Base-by-base conservation (phyloP, 2,329 filamentous ascomycete genomes). In the Conoideocrella luteorostrata region DNA sequence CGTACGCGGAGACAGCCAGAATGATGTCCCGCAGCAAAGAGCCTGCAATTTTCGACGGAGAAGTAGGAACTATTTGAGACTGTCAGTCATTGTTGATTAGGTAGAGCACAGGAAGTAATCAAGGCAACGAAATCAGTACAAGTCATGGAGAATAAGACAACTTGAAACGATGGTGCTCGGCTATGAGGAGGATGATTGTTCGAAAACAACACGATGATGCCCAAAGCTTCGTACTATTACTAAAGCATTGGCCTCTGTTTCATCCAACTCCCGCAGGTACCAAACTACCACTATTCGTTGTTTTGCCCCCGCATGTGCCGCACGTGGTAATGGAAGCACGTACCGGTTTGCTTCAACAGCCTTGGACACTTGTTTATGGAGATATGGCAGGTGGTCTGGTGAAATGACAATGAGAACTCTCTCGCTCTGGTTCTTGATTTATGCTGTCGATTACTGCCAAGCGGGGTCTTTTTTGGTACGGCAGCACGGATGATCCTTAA, bases 1-100 rank as follows among this genome's bases (percentile, higher is more conserved):
- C 44, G 17, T 38, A 50, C 41, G 39, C 44, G 23, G 34, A 44
- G 41, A 50, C 38, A 21, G 43, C 41, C 33, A 44, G 49, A 49
- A 35, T 45, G 45, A 50, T 50, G 52, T 54, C 35, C 55, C 54
- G 51, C 53, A 43, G 45, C 44, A 52, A 48, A 44, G 45, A 52
- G 52, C 52, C 45, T 43, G 39, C 43, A 41, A 38, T 40, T 37
- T 29, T 12, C 6, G 26, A 18, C 7, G 22, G 35, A 7, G 32
- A 36, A 44, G 13, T 26, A 21, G 7, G 15, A 11, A 33, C 44
- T 44, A 39, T 39, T 20, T 28, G 21, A 38, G 23, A 37, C 26
- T 24, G 44, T 45, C 33, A 45, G 44, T 32, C 23, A 37, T 26
- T n/a, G n/a, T n/a, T n/a, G n/a, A n/a, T n/a, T n/a, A n/a, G n/a